These are phyloP conservation scores for Psilocybe sp. DNA, from an alignment of 768 basidiomycete species.

Conservation along the genomic window DNA sequence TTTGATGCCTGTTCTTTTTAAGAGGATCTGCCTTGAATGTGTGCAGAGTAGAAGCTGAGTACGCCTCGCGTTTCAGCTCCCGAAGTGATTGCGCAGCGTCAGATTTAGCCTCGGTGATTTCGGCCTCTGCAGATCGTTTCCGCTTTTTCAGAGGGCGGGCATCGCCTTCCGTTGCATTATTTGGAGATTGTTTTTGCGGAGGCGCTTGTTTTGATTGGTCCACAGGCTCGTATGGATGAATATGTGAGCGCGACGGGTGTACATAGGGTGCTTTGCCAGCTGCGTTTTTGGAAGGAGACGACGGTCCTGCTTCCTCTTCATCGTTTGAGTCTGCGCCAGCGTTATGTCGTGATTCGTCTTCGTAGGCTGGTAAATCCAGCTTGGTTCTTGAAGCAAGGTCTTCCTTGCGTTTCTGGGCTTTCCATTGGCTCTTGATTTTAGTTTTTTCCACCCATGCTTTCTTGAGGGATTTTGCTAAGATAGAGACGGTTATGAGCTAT, in stretches of 20 bases:
- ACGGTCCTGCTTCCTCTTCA: conserved; percentile 9
- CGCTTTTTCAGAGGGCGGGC: conserved; percentile 11
- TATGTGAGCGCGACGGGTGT: conserved; percentile 26
- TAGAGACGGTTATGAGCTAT: background rate
- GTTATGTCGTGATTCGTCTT: conserved; percentile 13
- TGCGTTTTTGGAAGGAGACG: background rate
- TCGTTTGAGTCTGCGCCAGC: conserved; percentile 1
- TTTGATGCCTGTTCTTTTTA: conserved; percentile 17
- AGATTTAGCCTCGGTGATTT: conserved; percentile 28
- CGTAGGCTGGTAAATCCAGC: conserved; percentile 17
- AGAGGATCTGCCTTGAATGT: conserved; percentile 50
- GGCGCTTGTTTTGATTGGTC: conserved; percentile 2
- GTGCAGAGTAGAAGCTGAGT: conserved; percentile 56
- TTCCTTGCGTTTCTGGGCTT: conserved; percentile 58
- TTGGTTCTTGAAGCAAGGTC: conserved; percentile 19
- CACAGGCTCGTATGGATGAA: conserved; percentile 20
- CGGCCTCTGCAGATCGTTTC: conserved; percentile 14
- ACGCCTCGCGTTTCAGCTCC: conserved; percentile 61
- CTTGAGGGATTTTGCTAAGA: conserved; percentile 76
- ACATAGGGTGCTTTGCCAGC: conserved; percentile 4
- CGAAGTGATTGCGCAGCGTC: conserved; percentile 31
- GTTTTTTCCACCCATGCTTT: conserved; percentile 73
- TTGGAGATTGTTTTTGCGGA: background rate
- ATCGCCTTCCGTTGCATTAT: background rate
- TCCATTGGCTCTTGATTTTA: conserved; percentile 81